Percentiles rank a stretch among this genome's conserved stretches.
phyloP scores from a whole-genome alignment of 78 protist genomes.

The Cavenderia fasciculata region DNA sequence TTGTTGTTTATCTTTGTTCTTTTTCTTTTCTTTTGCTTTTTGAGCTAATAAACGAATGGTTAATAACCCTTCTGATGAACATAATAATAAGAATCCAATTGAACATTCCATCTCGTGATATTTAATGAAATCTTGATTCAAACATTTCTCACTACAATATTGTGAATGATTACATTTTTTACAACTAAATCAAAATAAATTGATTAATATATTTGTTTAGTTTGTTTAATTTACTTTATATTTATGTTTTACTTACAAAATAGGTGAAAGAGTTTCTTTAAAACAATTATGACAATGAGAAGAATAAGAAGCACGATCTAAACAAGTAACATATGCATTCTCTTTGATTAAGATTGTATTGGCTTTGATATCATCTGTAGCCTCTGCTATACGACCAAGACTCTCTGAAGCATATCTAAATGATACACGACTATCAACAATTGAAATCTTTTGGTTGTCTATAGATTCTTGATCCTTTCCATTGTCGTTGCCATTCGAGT shows the following conservation, averaged over 20 bases:
- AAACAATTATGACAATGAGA: constrained; percentile 51
- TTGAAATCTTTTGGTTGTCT: not conserved
- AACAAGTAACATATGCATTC: constrained; percentile 18
- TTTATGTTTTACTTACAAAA: constrained; percentile 45
- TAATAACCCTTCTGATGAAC: constrained; percentile 45
- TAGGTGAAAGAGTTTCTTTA: constrained; percentile 60
- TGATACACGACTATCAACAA: constrained; percentile 29
- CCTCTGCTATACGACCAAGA: constrained; percentile 37
- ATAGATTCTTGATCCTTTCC: not conserved
- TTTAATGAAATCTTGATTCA: constrained; percentile 9
- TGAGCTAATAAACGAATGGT: constrained; percentile 13
- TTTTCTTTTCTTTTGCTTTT: constrained; percentile 32
- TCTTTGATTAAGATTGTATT: constrained; percentile 42
- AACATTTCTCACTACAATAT: constrained; percentile 50
- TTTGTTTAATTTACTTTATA: not conserved
- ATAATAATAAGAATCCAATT: constrained; percentile 36
- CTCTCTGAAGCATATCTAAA: constrained; percentile 20
- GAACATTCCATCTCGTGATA: constrained; percentile 41
- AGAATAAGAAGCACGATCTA: constrained; percentile 22
- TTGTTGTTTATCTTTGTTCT: no score
- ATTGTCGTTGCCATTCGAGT: not conserved
- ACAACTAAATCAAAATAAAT: constrained; percentile 25
- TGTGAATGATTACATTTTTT: constrained; percentile 39
- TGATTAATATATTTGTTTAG: not conserved
- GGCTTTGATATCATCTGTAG: not conserved